These are phyloP conservation scores for Coprinopsis sp. DNA, from an alignment of 768 basidiomycete species.

Conservation along the genomic window DNA sequence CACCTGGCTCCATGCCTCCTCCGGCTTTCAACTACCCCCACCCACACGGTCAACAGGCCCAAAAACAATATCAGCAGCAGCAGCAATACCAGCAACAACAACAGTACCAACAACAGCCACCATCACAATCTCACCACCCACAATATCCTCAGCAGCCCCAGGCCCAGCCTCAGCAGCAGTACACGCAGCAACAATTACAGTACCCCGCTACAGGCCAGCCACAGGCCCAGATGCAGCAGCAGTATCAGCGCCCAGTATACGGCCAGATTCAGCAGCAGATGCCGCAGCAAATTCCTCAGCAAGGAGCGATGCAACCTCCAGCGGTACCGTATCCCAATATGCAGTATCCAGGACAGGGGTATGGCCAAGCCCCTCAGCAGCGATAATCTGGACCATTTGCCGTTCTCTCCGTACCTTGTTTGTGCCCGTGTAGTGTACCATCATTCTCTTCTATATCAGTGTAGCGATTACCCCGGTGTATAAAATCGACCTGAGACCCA, in stretches of 20 bases:
- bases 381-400: too few relatives aligned
- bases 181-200: slow-evolving; percentile 20
- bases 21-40: slow-evolving; percentile 68
- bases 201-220: slow-evolving; percentile 25
- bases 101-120: slow-evolving; percentile 28
- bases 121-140: slow-evolving; percentile 30
- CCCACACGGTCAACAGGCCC: slow-evolving; percentile 53
- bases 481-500: too few relatives aligned
- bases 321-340: slow-evolving; percentile 8
- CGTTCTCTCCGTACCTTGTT: too few relatives aligned
- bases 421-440: too few relatives aligned
- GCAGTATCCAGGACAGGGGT: too few relatives aligned
- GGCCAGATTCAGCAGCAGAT: slow-evolving; percentile 9
- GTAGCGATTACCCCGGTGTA: too few relatives aligned
- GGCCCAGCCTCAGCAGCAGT: slow-evolving; percentile 26
- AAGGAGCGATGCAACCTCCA: slow-evolving; percentile 1
- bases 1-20: slow-evolving; percentile 60
- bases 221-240: slow-evolving; percentile 26
- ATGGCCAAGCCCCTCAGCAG: too few relatives aligned
- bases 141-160: slow-evolving; percentile 22
- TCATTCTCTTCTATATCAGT: too few relatives aligned
- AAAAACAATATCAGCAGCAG: slow-evolving; percentile 40
- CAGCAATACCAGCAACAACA: slow-evolving; percentile 30
- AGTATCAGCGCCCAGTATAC: slow-evolving; percentile 20
- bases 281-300: slow-evolving; percentile 10